Evolutionary conservation across 371 early-diverging fungal species (phyloP).

Genomic region (Lichtheimia corymbifera): DNA sequence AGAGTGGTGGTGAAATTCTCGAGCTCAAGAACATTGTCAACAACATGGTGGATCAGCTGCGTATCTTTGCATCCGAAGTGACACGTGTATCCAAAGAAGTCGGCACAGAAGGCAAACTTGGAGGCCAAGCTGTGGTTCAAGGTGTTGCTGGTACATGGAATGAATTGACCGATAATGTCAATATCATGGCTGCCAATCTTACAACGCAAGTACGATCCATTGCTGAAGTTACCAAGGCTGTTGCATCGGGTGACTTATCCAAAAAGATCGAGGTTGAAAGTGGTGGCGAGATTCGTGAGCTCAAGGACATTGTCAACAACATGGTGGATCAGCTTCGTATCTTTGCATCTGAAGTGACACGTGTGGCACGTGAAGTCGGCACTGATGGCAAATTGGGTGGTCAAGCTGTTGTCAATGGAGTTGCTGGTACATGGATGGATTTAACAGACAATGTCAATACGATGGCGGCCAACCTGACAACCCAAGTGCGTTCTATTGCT

Average conservation of each 20-base stretch:
- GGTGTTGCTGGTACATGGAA: conserved; percentile 42
- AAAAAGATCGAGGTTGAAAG: conserved; percentile 62
- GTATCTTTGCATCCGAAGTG: conserved; percentile 42
- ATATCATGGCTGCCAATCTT: conserved; percentile 35
- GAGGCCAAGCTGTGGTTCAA: conserved; percentile 48
- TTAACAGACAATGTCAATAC: conserved; percentile 38
- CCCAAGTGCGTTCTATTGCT: conserved; percentile 37
- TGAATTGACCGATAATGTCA: conserved; percentile 42
- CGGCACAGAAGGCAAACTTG: conserved; percentile 43
- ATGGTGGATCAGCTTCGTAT: not conserved
- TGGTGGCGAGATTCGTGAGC: conserved; percentile 60
- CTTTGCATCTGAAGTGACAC: conserved; percentile 1
- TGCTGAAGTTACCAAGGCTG: conserved; percentile 46
- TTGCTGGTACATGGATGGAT: conserved; percentile 37
- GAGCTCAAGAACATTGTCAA: conserved; percentile 34
- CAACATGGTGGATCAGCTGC: conserved; percentile 28
- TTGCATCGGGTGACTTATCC: conserved; percentile 55
- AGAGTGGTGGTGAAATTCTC: conserved; percentile 32
- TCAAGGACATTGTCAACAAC: not conserved
- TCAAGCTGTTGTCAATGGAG: conserved; percentile 18
- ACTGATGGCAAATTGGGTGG: not conserved
- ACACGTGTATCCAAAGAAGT: conserved; percentile 45
- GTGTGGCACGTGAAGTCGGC: not conserved
- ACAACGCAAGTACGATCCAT: conserved; percentile 44
- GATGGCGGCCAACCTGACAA: conserved; percentile 43